Evolutionary conservation across 306 rosid genomes (phyloP).

Genomic region (Ceratonia siliqua): DNA sequence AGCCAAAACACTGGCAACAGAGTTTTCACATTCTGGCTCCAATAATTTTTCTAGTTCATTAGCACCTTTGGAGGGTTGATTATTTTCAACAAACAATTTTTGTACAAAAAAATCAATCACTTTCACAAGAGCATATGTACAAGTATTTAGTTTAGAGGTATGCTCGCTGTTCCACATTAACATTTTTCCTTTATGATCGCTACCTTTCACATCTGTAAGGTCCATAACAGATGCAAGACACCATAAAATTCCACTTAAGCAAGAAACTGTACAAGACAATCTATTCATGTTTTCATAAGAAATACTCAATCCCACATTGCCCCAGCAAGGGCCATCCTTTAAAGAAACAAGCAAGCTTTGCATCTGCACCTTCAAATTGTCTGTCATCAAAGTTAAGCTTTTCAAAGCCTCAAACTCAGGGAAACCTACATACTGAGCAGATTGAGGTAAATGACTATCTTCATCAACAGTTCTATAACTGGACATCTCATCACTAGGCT

Average conservation of each 20-base stretch:
- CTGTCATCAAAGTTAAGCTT: slow-evolving; percentile 48
- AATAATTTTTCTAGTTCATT: slow-evolving; percentile 34
- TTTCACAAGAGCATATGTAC: slow-evolving; percentile 50
- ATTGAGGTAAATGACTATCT: slow-evolving; percentile 45
- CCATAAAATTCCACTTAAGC: slow-evolving; percentile 78
- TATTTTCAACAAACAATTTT: slow-evolving; percentile 47
- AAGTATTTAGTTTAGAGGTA: slow-evolving; percentile 49
- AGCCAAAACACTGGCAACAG: slow-evolving; percentile 50
- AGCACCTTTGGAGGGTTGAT: slow-evolving; percentile 35
- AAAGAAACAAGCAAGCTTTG: slow-evolving; percentile 46
- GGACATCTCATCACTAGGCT: slow-evolving; percentile 46
- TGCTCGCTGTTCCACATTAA: slow-evolving; percentile 46
- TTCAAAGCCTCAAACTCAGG: slow-evolving; percentile 50
- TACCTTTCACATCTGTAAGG: slow-evolving; percentile 36
- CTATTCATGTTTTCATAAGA: slow-evolving; percentile 45
- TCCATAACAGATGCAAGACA: slow-evolving; percentile 59
- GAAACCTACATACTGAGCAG: slow-evolving; percentile 41
- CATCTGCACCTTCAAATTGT: slow-evolving; percentile 61
- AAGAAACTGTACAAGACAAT: slow-evolving; percentile 60
- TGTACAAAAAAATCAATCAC: slow-evolving; percentile 45
- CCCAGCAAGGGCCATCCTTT: slow-evolving; percentile 41
- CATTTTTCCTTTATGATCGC: slow-evolving; percentile 39
- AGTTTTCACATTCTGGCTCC: slow-evolving; percentile 39
- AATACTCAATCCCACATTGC: slow-evolving; percentile 40
- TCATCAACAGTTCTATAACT: slow-evolving; percentile 37